Evolutionary conservation across 345 rosid genomes (phyloP).

Genomic region (Sonneratia caseolaris): DNA sequence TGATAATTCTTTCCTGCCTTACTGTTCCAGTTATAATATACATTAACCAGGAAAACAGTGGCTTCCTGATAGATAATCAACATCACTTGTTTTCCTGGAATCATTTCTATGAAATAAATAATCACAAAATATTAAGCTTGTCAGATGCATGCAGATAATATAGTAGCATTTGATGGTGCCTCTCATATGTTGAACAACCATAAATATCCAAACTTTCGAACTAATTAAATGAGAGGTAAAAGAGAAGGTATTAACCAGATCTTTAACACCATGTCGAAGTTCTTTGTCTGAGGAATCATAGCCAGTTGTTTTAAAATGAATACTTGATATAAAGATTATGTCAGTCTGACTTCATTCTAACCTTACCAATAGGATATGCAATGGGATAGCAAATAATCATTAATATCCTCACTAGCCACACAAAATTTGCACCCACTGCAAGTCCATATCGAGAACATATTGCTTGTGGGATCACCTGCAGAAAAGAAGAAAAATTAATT

Average conservation of each 20-base stretch:
- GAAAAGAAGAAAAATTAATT: background rate
- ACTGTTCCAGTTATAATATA: background rate
- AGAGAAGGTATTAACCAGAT: background rate
- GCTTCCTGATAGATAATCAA: background rate
- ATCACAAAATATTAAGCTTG: background rate
- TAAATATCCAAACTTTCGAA: background rate
- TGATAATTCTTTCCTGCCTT: background rate
- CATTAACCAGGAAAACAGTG: background rate
- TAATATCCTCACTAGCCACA: conserved; percentile 72
- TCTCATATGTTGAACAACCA: too few species aligned
- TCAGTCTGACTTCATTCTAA: conserved; percentile 11
- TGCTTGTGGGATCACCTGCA: conserved; percentile 95
- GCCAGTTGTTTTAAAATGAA: background rate
- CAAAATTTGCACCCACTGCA: conserved; percentile 83
- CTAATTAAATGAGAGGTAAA: background rate
- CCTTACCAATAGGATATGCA: conserved; percentile 91
- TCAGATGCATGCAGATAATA: background rate
- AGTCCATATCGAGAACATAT: conserved; percentile 90
- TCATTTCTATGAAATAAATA: background rate
- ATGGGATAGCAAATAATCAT: conserved; percentile 81
- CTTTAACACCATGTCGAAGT: background rate
- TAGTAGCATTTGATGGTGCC: background rate
- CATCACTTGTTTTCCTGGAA: background rate
- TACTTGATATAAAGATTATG: background rate
- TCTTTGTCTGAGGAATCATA: background rate